Base-by-base conservation (phyloP, 257 asterid species). In the Jaltomata sinuosa region DNA sequence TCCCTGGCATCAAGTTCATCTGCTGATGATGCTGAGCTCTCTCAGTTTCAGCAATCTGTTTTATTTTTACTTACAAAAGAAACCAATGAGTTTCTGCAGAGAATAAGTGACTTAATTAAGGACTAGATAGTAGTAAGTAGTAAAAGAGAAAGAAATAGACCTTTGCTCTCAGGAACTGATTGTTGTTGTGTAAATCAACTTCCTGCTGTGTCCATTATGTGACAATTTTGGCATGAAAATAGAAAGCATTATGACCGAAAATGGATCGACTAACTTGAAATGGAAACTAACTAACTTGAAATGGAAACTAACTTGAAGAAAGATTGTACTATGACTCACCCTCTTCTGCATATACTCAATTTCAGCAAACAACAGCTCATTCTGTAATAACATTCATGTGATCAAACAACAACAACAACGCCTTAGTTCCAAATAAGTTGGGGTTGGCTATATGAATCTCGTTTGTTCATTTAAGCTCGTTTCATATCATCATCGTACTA, bases 101-200 rank as follows among this genome's bases (percentile, higher is more conserved):
- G 31, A 42, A 25, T 15, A 36, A n/a, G n/a, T 7, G 47, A 59
- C 18, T 11, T 3, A 74, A 36, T 27, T 45, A 21, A 55, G 4
- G 81, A 3, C 8, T 55, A 57, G 31, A 53, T 55, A 18, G 16
- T 47, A 27, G 71, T 27, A 12, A 10, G 5, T 50, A 42, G n/a
- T 45, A 36, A 49, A 54, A 67, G 87, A 83, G 29, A 40, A 55
- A 77, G 49, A 82, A 65, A 89, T 72, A 84, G 86, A 94, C 98
- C 99, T 94, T 96, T 83, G 98, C 94, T 67, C 97, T 93, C 49
- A 96, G 98, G 92, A 89, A 94, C 87, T 92, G 97, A 81, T 96
- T 94, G 89, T 90, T 92, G 88, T 94, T 94, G 57, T 94, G 96
- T 86, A 94, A 86, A 78, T 94, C 98, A 15, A 93, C 87, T 89